A percentile compares a stretch with the other conserved stretches of the same genome.
These are phyloP conservation scores for Blastocystis sp. DNA, from an alignment of 352 stramenopile species.

Conservation along the genomic window DNA sequence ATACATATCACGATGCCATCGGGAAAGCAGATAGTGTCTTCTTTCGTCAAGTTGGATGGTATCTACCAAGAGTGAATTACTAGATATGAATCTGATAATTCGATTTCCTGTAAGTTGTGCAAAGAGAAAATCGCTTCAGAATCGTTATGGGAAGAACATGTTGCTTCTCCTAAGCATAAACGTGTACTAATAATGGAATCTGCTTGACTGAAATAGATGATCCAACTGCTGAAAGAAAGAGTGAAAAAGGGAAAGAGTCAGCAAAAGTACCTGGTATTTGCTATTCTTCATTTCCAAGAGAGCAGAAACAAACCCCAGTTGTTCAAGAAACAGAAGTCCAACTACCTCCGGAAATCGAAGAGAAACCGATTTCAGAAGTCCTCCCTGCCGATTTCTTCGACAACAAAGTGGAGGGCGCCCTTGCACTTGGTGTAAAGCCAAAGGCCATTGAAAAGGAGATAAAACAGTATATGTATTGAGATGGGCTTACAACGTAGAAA, in stretches of 20 bases:
- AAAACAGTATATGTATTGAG: not conserved
- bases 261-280: not conserved
- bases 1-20: not conserved
- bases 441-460: conserved; percentile 40
- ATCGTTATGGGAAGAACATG: not conserved
- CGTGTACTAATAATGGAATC: not conserved
- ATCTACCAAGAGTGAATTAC: not conserved
- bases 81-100: not conserved
- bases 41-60: conserved; percentile 13
- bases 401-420: not conserved
- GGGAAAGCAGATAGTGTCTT: not conserved
- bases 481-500: not conserved
- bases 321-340: not conserved
- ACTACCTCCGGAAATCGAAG: not conserved
- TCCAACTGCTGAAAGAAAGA: conserved; percentile 35
- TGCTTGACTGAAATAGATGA: conserved; percentile 11
- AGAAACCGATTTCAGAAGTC: not conserved
- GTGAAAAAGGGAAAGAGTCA: conserved; percentile 15
- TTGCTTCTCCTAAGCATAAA: conserved; percentile 9
- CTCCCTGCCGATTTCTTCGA: conserved; percentile 53
- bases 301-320: not conserved
- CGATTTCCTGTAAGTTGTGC: conserved; percentile 19
- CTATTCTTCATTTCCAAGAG: not conserved
- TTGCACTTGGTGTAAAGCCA: not conserved
- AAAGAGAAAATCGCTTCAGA: not conserved